Base-by-base conservation (phyloP, 208 protist species). In the Trypanosoma congolense region DNA sequence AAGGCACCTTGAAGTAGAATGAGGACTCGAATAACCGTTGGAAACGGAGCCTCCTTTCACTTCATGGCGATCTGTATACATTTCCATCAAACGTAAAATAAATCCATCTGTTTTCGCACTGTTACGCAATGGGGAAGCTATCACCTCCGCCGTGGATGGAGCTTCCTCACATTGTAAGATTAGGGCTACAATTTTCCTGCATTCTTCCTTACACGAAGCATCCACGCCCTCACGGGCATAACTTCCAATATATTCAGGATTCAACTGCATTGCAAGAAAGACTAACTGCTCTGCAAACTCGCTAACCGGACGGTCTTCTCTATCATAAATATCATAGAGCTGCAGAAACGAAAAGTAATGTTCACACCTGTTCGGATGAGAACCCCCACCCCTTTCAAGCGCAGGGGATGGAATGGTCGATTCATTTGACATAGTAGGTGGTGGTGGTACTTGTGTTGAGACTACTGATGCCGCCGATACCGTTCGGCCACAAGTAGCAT, bases 281-380 rank as follows among this genome's bases (percentile, higher is more conserved):
- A 93, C 54, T 22, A 93, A 60, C 31, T 89, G 79, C 2, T 77
- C 77, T 3, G 62, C 30, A 70, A 93, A 93, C 10, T 68, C 73
- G 4, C 61, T 28, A 8, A 70, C 50, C 4, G 74, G 44, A 6
- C 73, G 70, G 2, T 66, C 73, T 3, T 79, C 78, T 12, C 52
- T 66, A 55, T 93, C 86, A 53, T 73, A 90, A 44, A 80, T 78
- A 65, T 93, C 75, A 59, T 90, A 93, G 33, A 93, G 70, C 21
- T 80, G 82, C 16, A 93, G 61, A 68, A 93, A 93, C n/a, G 82
- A 90, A 60, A 93, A 93, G 50, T 90, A 93, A 61, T 93, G 86
- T 61, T 93, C 86, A 31, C 81, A 77, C 14, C 80, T 71, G 30
- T 60, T 73, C 19, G 56, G 46, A 51, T 70, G 64, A 8, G 38